Evolutionary conservation across 345 rosid genomes (phyloP).

Genomic region (Brassica napus): Da-Ae NC_063448.1:8715501-8716000

Average conservation of each 20-base stretch:
- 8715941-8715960: conserved; percentile 92
- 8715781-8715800: conserved; percentile 85
- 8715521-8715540: neutral
- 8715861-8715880: conserved; percentile 98
- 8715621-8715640: neutral
- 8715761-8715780: neutral
- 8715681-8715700: neutral
- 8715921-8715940: conserved; percentile 96
- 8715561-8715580: neutral
- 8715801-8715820: conserved; percentile 83
- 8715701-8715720: neutral
- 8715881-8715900: conserved; percentile 92
- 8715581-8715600: conserved; percentile 9
- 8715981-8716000: neutral
- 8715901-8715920: conserved; percentile 93
- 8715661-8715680: neutral
- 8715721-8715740: conserved; percentile 3
- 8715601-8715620: too few species aligned
- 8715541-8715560: conserved; percentile 29
- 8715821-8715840: conserved; percentile 95
- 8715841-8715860: conserved; percentile 85
- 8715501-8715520: too few species aligned
- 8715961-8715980: conserved; percentile 77
- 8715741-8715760: neutral
- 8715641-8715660: neutral